phyloP scores from a whole-genome alignment of 106 monocot genomes.

The Dioscorea alata region DNA sequence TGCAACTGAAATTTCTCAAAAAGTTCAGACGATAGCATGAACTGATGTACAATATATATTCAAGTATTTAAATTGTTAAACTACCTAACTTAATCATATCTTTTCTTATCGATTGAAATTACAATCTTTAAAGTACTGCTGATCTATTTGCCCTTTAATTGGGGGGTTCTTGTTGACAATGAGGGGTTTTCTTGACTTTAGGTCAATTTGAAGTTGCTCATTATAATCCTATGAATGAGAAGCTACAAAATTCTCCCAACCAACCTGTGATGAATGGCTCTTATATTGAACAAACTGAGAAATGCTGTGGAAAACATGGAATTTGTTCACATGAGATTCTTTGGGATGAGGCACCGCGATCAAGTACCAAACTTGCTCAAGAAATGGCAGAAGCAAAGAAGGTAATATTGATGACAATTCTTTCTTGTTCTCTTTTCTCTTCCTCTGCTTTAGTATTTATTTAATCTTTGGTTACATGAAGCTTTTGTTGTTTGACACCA shows the following conservation, averaged over 20 bases:
- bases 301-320: slow-evolving; percentile 68
- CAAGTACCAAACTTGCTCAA: slow-evolving; percentile 13
- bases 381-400: slow-evolving; percentile 61
- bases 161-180: not conserved
- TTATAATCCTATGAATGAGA: slow-evolving; percentile 16
- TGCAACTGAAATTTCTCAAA: no score
- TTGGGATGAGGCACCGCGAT: slow-evolving; percentile 38
- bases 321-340: slow-evolving; percentile 94
- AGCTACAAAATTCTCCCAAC: slow-evolving; percentile 18
- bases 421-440: no score
- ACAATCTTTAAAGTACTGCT: no score
- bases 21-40: no score
- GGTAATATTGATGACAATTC: not conserved
- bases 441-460: no score
- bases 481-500: no score
- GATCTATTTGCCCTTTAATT: no score
- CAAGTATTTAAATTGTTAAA: no score
- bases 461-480: no score
- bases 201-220: slow-evolving; percentile 16
- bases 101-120: no score
- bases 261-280: slow-evolving; percentile 11
- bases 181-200: not conserved
- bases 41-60: no score
- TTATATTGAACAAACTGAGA: slow-evolving; percentile 26
- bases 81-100: no score